Evolutionary conservation across 225 moss, liverwort and hornwort genomes (phyloP), one percentile per base, ranked within the genome.

Genomic region (Marchantia paleacea): DNA sequence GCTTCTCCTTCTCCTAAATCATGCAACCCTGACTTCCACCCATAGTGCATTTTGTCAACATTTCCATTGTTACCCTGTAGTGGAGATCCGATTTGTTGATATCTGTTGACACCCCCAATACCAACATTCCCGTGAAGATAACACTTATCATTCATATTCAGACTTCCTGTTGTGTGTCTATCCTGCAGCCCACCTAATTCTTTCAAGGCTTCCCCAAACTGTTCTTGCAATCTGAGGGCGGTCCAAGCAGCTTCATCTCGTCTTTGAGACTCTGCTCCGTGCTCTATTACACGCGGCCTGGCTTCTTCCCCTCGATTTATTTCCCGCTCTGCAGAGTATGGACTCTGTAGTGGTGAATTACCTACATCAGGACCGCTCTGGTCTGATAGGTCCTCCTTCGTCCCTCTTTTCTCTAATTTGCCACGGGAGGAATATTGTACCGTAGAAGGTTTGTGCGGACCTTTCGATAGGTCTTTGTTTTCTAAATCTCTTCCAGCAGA

Each of bases 1-100:
- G 74, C 63, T 72, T 82, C 84, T 78, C 85, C 86, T 54, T 84
- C 82, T 76, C 79, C 85, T 19, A 87, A 88, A 11, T 78, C 65
- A 69, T 84, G 87, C 60, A 88, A 87, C 3, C 90, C 91, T 55
- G 89, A 87, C 84, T 91, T 94, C 96, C 92, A 91, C 73, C 87
- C 89, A 63, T 84, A 78, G 5, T 85, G 86, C 83, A 91, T 80
- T 30, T 87, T 88, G 9, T 88, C 82, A 31, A 77, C 81, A 80
- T 77, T 73, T 69, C 77, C 61, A 39, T 79, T 75, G 53, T 84
- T 39, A 52, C 78, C 77, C 19, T 63, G 75, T 78, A 87, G 70
- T 77, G 81, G 74, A 55, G 84, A 49, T 79, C 85, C 81, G 75
- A 84, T 82, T 53, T 65, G 70, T n/a, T 84, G 71, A 64, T 78